phyloP scores from a whole-genome alignment of 352 stramenopile genomes.

The Hyphochytrium catenoides region DNA sequence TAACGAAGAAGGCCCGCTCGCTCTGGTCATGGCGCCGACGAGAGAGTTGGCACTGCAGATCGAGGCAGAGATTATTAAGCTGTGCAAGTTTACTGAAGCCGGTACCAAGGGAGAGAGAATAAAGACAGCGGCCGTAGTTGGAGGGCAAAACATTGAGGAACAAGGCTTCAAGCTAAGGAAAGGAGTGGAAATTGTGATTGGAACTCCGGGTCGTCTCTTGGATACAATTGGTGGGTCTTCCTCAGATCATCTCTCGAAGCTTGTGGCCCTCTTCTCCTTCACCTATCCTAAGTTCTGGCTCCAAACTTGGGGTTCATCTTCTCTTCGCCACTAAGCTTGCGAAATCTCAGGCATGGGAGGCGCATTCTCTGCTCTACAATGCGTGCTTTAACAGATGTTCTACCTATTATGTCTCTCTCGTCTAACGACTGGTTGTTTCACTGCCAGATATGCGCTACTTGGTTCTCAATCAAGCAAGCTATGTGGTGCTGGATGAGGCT shows the following conservation, averaged over 20 bases:
- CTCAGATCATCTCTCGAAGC: constrained; percentile 1
- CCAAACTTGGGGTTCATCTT: background rate
- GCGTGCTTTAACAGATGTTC: too few species aligned
- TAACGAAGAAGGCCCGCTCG: constrained; percentile 80
- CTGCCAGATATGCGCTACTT: constrained; percentile 90
- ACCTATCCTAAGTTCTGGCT: too few species aligned
- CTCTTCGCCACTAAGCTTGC: background rate
- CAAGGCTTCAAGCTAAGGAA: constrained; percentile 84
- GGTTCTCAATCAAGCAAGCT: constrained; percentile 97
- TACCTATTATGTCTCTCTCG: too few species aligned
- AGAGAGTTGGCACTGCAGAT: constrained; percentile 96
- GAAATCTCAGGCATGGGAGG: background rate
- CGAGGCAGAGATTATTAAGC: constrained; percentile 77
- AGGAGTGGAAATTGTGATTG: constrained; percentile 94
- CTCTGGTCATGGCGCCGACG: constrained; percentile 94
- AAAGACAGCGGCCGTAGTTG: constrained; percentile 64
- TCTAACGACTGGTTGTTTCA: too few species aligned
- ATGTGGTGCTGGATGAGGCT: constrained; percentile 96
- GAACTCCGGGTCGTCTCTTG: constrained; percentile 90
- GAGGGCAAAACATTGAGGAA: constrained; percentile 84
- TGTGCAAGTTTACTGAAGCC: constrained; percentile 54
- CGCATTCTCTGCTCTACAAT: too few species aligned
- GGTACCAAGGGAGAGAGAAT: constrained; percentile 29
- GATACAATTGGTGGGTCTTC: constrained; percentile 44
- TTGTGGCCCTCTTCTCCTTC: constrained; percentile 1